phyloP scores from a whole-genome alignment of 2,329 filamentous ascomycete genomes.

The Talaromyces sp. region DNA sequence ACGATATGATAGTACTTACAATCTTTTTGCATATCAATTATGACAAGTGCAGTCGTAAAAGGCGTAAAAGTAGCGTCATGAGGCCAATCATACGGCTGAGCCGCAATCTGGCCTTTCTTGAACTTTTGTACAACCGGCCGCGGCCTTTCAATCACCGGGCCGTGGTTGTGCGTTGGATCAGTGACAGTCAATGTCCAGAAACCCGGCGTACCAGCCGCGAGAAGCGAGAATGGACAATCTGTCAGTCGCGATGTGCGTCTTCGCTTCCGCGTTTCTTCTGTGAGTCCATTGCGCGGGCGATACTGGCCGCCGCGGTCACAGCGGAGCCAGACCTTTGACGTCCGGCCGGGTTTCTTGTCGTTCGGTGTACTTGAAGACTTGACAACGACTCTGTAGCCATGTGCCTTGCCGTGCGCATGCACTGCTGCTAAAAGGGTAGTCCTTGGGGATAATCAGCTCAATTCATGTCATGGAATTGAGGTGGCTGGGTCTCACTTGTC shows the following conservation, averaged over 20 bases:
- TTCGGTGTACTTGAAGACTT: constrained; percentile 47
- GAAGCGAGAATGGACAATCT: constrained; percentile 46
- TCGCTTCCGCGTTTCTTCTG: constrained; percentile 44
- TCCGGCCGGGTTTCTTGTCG: constrained; percentile 44
- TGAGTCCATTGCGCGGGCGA: constrained; percentile 44
- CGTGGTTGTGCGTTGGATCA: constrained; percentile 43
- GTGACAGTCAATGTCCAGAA: constrained; percentile 44
- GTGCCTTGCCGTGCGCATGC: constrained; percentile 40
- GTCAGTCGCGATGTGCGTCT: constrained; percentile 43
- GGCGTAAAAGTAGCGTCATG: constrained; percentile 45
- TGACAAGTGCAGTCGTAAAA: constrained; percentile 45
- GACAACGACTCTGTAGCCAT: constrained; percentile 45
- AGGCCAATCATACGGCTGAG: constrained; percentile 46
- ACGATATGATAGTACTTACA: constrained; percentile 30
- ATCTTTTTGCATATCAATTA: constrained; percentile 50
- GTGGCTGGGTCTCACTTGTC: constrained; percentile 33
- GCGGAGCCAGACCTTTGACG: constrained; percentile 44
- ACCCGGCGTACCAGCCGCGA: constrained; percentile 42
- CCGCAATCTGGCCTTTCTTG: constrained; percentile 43
- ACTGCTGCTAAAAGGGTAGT: constrained; percentile 38
- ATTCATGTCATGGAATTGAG: not conserved
- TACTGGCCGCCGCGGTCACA: constrained; percentile 46
- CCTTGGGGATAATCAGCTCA: constrained; percentile 22
- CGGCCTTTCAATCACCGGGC: constrained; percentile 40
- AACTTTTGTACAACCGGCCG: constrained; percentile 41